Base-by-base conservation (phyloP, 495 filamentous ascomycete species). In the Podospora appendiculata region DNA sequence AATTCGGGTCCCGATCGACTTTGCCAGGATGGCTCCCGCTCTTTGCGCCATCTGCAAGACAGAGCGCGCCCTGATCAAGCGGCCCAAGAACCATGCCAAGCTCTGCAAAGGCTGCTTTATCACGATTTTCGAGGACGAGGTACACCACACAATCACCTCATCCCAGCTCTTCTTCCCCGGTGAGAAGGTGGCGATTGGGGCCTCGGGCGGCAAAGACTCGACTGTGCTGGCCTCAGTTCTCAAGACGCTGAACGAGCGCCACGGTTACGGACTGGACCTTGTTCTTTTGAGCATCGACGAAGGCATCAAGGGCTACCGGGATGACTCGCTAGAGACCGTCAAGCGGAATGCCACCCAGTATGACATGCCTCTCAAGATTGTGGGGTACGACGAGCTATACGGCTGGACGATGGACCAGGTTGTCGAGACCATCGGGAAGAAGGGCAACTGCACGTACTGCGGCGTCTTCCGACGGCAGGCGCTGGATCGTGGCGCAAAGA, bases 331-430 rank as follows among this genome's bases (percentile, higher is more conserved):
- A 0, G 90, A 96, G 67, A 96, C 93, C 1, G 93, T 98, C 47
- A 96, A 95, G 78, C 74, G 91, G 56, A 97, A 98, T 62, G 86
- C 91, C 2, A 61, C 77, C 11, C 91, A 97, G 65, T 96, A 96
- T 65, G 79, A 84, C 11, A 92, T 98, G 87, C 81, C 87, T 2
- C 74, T 98, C 34, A 85, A 85, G 59, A 93, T 98, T 44, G 81
- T 98, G 25, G 88, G 92, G 41, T 98, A 98, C 65, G 84, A 82
- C 38, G 92, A 97, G 65, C 76, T 98, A 5, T 98, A 97, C 66
- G 93, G 94, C 3, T 98, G 93, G 93, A 96, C 91, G 9, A 98
- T 98, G 93, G 93, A 98, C 67, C 87, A 96, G 59, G 93, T 98
- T 11, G 93, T 98, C 3, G 84, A 86, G 60, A 88, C 93, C 51